Evolutionary conservation across 2,329 filamentous ascomycete species (phyloP), one percentile per base, ranked within the genome.

Genomic region (Neonectria magnoliae): DNA sequence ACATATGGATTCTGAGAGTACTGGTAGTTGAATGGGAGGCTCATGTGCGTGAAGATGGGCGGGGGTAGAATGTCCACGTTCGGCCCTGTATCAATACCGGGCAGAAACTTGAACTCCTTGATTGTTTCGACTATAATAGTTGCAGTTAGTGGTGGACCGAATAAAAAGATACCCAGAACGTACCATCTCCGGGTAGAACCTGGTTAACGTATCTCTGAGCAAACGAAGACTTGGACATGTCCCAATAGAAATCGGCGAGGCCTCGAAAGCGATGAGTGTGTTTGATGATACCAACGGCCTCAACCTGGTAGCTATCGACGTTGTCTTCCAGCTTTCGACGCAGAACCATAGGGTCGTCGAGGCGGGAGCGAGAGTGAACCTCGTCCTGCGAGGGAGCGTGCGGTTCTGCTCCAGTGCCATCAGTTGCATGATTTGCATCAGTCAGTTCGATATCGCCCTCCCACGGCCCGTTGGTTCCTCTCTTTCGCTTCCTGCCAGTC

Each of bases 1-100:
- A 94, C 91, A 58, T 91, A 91, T 0, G 92, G 88, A 66, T 97
- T 97, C 79, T 98, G 95, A 41, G 92, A 90, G 79, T 97, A 98
- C 67, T 90, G 90, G 78, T 90, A 92, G 73, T 88, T 90, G 79
- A 94, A 94, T 3, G 92, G 92, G 36, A 95, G 81, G 14, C 87
- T 86, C 76, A 90, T 89, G 60, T 91, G 89, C 2, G 92, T 90
- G 77, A 94, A 93, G n/a, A 89, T 85, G 0, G 93, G 92, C 0
- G 93, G 93, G 13, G 93, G 93, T 42, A 95, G 86, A 48, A 97
- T 86, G 70, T 95, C 92, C 36, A 90, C 86, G 54, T 90, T 84
- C 31, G 83, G 81, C 2, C 82, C 83, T 25, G 82, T 80, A 25
- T 90, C 88, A 71, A 88, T 88, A 47, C 85, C 86, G 27, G 90